phyloP scores from a whole-genome alignment of 495 filamentous ascomycete species.

The Neurospora sp. region DNA sequence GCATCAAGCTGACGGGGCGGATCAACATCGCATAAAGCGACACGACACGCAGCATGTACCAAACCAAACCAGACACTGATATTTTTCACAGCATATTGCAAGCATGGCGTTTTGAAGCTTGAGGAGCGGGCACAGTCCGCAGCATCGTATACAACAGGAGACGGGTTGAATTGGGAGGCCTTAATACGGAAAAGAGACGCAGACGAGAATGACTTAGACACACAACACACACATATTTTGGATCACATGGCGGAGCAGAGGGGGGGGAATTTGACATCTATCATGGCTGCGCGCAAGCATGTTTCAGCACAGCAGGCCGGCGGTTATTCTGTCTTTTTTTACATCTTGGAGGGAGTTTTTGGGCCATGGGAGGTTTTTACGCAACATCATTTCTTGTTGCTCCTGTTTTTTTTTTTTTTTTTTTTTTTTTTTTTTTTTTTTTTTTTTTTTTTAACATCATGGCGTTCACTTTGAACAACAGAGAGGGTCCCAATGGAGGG shows the following conservation, averaged over 20 bases:
- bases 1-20: conserved; percentile 25
- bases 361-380: neutral
- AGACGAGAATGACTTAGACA: neutral
- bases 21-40: neutral
- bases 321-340: neutral
- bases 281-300: neutral
- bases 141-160: neutral
- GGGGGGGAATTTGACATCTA: neutral
- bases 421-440: neutral
- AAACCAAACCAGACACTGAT: neutral
- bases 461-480: neutral
- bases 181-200: neutral
- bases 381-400: neutral
- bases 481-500: neutral
- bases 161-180: neutral
- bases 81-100: neutral
- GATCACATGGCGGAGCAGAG: neutral
- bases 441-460: neutral
- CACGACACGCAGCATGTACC: neutral
- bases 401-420: neutral
- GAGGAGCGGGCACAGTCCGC: neutral
- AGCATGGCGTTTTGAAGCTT: neutral
- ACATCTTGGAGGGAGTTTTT: neutral
- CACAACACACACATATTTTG: neutral
- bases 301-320: neutral